Evolutionary conservation across 495 filamentous ascomycete species (phyloP), one percentile per base, ranked within the genome.

Genomic region (Xylaria venustula): DNA sequence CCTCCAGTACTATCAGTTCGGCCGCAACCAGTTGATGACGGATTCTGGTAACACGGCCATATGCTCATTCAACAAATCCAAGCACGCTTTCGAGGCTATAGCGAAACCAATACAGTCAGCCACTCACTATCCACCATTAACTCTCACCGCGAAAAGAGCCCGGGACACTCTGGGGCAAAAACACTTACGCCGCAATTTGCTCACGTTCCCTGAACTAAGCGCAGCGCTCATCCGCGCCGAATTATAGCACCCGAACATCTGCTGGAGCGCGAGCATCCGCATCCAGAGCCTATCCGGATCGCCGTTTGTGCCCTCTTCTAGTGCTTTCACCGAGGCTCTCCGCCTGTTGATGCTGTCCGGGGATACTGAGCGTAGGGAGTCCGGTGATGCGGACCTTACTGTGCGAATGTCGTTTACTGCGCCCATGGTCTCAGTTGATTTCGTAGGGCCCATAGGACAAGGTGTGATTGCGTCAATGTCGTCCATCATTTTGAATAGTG

Each of bases 191-290:
- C 76, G 66, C 36, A 73, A 58, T 28, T 64, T 61, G 25, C 68
- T 68, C 22, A 69, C 64, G 14, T 65, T 68, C 8, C 68, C 71
- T n/a, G 64, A 68, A 9, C 71, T 74, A 22, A 80, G 58, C 5
- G 77, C 77, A 12, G 75, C 73, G 23, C 67, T 67, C 76, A 80
- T 78, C 25, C 77, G 62, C 19, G 77, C 74, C 7, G 75, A 78
- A 42, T 77, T 77, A 57, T 80, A 80, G 62, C 76, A 79, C 8
- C 76, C 73, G 30, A 75, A 79, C 20, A 60, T 71, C 37, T 62
- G 61, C 62, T 80, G 77, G 11, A 80, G 71, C 14, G 69, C 71
- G 22, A 80, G 67, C 77, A 80, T 80, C 25, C 76, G 73, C 47
- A 67, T 63, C 77, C 77, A 80, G 19, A 80, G 67, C 26, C 67